Conservation (phyloP, 2,329 filamentous ascomycete genomes). For the Neoscytalidium dimidiatum region DNA sequence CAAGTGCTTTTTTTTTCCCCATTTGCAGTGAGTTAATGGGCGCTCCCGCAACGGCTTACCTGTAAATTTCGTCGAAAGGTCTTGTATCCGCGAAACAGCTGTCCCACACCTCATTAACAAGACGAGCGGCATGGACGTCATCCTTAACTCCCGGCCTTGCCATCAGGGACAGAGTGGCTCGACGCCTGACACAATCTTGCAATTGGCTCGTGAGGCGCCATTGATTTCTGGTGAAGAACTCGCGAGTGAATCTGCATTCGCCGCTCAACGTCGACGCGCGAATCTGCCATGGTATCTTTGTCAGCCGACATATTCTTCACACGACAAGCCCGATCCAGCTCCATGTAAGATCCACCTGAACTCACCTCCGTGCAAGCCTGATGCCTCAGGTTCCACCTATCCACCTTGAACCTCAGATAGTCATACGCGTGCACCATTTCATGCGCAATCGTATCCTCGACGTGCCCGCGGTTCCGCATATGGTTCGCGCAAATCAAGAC, state of each 20-base stretch:
- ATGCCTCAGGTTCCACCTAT: constrained; percentile 80
- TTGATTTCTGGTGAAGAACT: constrained; percentile 82
- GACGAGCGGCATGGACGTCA: constrained; percentile 79
- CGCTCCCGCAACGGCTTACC: constrained; percentile 45
- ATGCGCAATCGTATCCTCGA: constrained; percentile 93
- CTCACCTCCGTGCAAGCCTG: constrained; percentile 89
- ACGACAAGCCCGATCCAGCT: too few species aligned
- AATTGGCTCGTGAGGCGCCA: constrained; percentile 90
- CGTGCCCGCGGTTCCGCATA: constrained; percentile 73
- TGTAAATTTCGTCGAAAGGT: constrained; percentile 96
- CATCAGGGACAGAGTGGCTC: constrained; percentile 79
- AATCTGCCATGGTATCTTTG: constrained; percentile 58
- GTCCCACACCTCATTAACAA: constrained; percentile 98
- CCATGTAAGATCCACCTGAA: constrained; percentile 6
- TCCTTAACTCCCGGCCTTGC: constrained; percentile 79
- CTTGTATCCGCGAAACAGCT: constrained; percentile 93
- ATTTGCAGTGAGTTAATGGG: neutral
- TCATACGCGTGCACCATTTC: constrained; percentile 99
- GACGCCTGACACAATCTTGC: constrained; percentile 83
- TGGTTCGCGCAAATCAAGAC: constrained; percentile 94
- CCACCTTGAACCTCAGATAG: constrained; percentile 85
- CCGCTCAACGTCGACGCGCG: constrained; percentile 89
- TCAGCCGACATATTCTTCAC: constrained; percentile 11
- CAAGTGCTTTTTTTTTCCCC: neutral
- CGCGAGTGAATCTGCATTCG: constrained; percentile 87